A percentile compares a stretch with the other conserved stretches of the same genome.
Conservation (phyloP, 164 flowering plant species). For the Annona squamosa region DNA sequence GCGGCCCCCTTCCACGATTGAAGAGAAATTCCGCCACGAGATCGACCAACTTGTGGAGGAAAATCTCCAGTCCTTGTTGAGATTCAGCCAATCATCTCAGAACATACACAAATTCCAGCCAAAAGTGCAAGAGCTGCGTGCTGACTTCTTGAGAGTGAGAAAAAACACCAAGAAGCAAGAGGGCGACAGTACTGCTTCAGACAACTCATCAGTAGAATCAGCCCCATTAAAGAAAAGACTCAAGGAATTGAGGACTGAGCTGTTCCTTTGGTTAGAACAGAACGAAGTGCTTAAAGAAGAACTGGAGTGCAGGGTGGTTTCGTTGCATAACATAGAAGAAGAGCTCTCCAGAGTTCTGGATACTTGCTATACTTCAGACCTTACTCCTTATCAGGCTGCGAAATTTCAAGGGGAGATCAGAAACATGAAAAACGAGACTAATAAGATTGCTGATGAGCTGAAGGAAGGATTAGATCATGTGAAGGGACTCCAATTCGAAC, state of each 20-base stretch:
- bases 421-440: constrained; percentile 91
- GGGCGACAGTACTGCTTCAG: neutral
- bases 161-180: neutral
- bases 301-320: constrained; percentile 33
- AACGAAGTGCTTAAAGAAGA: constrained; percentile 47
- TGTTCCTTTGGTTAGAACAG: constrained; percentile 57
- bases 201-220: constrained; percentile 23
- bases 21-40: constrained; percentile 44
- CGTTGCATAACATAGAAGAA: constrained; percentile 40
- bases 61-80: constrained; percentile 68
- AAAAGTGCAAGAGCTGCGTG: constrained; percentile 41
- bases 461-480: constrained; percentile 65
- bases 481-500: constrained; percentile 11
- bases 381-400: constrained; percentile 69
- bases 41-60: constrained; percentile 59
- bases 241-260: constrained; percentile 53
- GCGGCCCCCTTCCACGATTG: constrained; percentile 19
- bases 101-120: constrained; percentile 58
- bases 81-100: constrained; percentile 60
- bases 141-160: constrained; percentile 29
- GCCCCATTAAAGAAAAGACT: constrained; percentile 47
- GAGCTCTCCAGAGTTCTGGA: constrained; percentile 29
- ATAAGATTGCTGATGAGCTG: constrained; percentile 71
- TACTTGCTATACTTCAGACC: constrained; percentile 11
- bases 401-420: constrained; percentile 82